A percentile compares a stretch with the other conserved stretches of the same genome.
Evolutionary conservation across 2,329 filamentous ascomycete genomes (phyloP).

Genomic region (Arachnomyces sp.): DNA sequence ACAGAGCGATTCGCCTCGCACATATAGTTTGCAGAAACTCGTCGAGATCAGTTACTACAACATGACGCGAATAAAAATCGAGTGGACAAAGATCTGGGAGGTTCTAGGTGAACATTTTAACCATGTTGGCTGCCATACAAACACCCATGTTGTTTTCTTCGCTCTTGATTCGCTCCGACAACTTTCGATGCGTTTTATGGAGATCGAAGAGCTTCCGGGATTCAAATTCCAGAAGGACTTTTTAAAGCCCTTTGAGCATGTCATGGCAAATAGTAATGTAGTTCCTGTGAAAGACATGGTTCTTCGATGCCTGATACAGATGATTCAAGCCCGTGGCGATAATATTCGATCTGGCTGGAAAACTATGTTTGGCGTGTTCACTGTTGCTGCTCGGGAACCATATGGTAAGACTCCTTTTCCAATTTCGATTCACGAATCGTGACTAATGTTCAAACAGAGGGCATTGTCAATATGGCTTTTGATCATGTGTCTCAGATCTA

Average conservation of each 20-base stretch:
- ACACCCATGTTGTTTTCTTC: slow-evolving; percentile 95
- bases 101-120: slow-evolving; percentile 99
- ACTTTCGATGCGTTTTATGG: slow-evolving; percentile 97
- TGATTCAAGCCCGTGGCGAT: slow-evolving; percentile 94
- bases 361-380: slow-evolving; percentile 99
- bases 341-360: slow-evolving; percentile 98
- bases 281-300: slow-evolving; percentile 97
- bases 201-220: slow-evolving; percentile 91
- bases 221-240: slow-evolving; percentile 99
- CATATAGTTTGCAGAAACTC: slow-evolving; percentile 94
- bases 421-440: not conserved
- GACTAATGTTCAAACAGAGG: slow-evolving; percentile 49
- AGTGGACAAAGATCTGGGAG: slow-evolving; percentile 97
- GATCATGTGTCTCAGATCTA: slow-evolving; percentile 96
- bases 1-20: slow-evolving; percentile 88
- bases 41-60: slow-evolving; percentile 99
- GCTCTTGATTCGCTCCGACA: slow-evolving; percentile 92
- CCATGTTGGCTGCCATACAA: slow-evolving; percentile 90
- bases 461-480: slow-evolving; percentile 92
- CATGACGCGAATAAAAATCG: slow-evolving; percentile 95
- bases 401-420: slow-evolving; percentile 49
- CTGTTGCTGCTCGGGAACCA: slow-evolving; percentile 83
- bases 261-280: slow-evolving; percentile 86
- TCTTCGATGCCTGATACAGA: slow-evolving; percentile 89
- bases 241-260: slow-evolving; percentile 94